These are phyloP conservation scores for Mycena epipterygia DNA, from an alignment of 768 basidiomycete species.

Conservation along the genomic window DNA sequence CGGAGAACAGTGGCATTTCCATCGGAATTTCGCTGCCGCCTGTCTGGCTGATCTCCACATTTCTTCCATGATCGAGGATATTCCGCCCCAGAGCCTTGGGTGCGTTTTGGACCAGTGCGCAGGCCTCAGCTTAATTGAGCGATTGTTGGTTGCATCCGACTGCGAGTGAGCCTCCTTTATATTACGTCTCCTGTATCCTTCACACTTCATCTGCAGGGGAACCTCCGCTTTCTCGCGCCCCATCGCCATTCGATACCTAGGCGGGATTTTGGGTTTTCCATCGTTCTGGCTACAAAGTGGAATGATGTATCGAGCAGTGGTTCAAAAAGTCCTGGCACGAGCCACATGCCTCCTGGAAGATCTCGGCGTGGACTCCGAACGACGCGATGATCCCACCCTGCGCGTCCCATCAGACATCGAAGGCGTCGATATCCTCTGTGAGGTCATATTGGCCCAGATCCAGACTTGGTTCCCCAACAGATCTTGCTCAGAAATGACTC, in stretches of 20 bases:
- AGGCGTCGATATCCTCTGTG: not conserved
- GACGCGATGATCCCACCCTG: too few relatives aligned
- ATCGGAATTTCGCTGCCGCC: conserved; percentile 10
- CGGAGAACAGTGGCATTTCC: not conserved
- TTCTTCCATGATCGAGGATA: not conserved
- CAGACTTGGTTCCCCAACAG: not conserved
- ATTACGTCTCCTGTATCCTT: not conserved
- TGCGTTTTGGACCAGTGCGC: not conserved
- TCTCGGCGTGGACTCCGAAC: not conserved
- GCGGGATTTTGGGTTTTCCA: too few relatives aligned
- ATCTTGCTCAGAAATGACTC: not conserved
- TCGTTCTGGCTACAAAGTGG: too few relatives aligned
- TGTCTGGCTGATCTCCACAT: conserved; percentile 15
- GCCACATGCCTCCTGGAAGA: not conserved
- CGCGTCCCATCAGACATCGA: not conserved
- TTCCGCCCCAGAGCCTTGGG: not conserved
- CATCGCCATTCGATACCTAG: not conserved
- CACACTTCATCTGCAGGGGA: not conserved
- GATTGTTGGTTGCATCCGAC: conserved; percentile 6
- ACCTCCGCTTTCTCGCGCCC: not conserved
- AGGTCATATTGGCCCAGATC: not conserved
- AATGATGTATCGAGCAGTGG: not conserved
- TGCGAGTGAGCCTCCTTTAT: not conserved
- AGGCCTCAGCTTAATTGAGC: conserved; percentile 12
- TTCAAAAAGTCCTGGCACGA: not conserved